A percentile compares a stretch with the other conserved stretches of the same genome.
Conservation (phyloP, 2,329 filamentous ascomycete species). For the Colletotrichum spinosum region DNA sequence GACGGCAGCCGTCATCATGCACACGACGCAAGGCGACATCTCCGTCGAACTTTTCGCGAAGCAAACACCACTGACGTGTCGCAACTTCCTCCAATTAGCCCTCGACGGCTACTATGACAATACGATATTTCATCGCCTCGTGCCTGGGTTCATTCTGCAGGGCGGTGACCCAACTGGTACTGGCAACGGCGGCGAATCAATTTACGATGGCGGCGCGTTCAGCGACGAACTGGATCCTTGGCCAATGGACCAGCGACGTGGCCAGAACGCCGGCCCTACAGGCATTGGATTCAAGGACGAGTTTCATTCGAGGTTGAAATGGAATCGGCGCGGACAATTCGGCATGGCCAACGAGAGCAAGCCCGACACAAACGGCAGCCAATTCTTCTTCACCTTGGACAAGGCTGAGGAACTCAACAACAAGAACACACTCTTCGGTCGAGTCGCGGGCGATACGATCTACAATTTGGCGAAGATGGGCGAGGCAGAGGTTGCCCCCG, state of each 20-base stretch:
- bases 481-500: conserved; percentile 83
- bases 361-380: conserved; percentile 87
- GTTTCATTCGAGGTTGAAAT: conserved; percentile 91
- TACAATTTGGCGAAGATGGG: conserved; percentile 96
- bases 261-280: conserved; percentile 68
- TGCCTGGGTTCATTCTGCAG: conserved; percentile 92
- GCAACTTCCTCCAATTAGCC: conserved; percentile 95
- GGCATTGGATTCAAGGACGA: conserved; percentile 82
- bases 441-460: conserved; percentile 92
- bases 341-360: conserved; percentile 95
- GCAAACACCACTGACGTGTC: conserved; percentile 89
- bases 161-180: conserved; percentile 95
- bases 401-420: conserved; percentile 87
- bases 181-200: conserved; percentile 90
- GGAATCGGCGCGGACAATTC: conserved; percentile 88
- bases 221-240: conserved; percentile 78
- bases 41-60: conserved; percentile 95
- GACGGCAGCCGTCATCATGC: conserved; percentile 89
- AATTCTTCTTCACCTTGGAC: conserved; percentile 95
- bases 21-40: conserved; percentile 91
- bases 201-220: conserved; percentile 86
- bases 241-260: conserved; percentile 74
- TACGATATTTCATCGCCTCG: conserved; percentile 93
- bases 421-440: conserved; percentile 93
- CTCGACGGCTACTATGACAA: conserved; percentile 95